Evolutionary conservation across 371 early-diverging fungal genomes (phyloP).

Genomic region (Mucor irregularis): DNA sequence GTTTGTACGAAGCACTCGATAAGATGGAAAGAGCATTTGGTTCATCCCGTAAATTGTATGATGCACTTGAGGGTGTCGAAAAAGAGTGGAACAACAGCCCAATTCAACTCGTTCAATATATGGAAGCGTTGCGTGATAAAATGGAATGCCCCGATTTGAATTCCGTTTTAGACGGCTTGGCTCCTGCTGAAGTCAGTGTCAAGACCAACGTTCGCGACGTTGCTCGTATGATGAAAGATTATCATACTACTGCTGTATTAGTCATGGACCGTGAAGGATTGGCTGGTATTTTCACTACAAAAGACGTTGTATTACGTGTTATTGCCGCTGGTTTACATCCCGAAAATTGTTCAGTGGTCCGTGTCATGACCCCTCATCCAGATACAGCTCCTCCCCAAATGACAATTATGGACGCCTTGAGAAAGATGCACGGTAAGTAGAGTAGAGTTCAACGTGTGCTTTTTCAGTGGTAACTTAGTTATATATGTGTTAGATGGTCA

Average conservation of each 20-base stretch:
- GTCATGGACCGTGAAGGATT: conserved; percentile 77
- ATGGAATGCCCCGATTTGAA: conserved; percentile 84
- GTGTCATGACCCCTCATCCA: conserved; percentile 94
- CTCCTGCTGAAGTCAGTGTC: conserved; percentile 66
- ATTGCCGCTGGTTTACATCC: conserved; percentile 89
- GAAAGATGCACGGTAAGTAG: conserved; percentile 78
- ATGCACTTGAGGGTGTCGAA: conserved; percentile 93
- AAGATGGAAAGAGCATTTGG: conserved; percentile 94
- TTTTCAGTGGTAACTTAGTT: not conserved
- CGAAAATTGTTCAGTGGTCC: conserved; percentile 79
- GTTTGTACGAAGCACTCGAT: conserved; percentile 92
- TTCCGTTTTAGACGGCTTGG: conserved; percentile 63
- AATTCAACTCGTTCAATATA: conserved; percentile 41
- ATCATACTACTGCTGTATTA: conserved; percentile 83
- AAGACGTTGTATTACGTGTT: conserved; percentile 90
- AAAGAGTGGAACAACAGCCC: conserved; percentile 70
- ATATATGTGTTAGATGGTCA: conserved; percentile 52
- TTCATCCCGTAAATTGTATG: conserved; percentile 83
- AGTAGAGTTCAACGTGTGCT: no score
- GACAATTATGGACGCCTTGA: conserved; percentile 84
- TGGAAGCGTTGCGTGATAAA: conserved; percentile 65
- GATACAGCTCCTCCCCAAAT: conserved; percentile 78
- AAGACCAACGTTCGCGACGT: conserved; percentile 87
- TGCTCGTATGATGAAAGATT: conserved; percentile 81
- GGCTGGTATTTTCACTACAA: conserved; percentile 86